These are phyloP conservation scores for Colletotrichum euphorbiae DNA, from an alignment of 2,329 filamentous ascomycete genomes.

Conservation along the genomic window DNA sequence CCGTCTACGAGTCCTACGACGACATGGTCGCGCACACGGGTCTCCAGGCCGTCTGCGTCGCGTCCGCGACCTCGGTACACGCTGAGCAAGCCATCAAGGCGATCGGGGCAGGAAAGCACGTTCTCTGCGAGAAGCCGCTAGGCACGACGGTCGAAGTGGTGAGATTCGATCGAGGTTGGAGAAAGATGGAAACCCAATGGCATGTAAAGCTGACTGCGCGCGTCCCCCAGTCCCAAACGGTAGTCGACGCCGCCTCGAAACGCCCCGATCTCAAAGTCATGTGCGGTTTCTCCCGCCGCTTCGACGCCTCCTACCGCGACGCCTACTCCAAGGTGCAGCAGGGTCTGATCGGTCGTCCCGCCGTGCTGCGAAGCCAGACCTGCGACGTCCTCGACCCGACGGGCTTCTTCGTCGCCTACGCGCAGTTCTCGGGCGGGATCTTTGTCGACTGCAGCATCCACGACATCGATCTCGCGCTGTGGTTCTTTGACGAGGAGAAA, in stretches of 20 bases:
- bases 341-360: slow-evolving; percentile 69
- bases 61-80: slow-evolving; percentile 63
- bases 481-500: slow-evolving; percentile 49
- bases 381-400: slow-evolving; percentile 74
- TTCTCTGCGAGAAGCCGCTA: slow-evolving; percentile 70
- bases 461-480: slow-evolving; percentile 63
- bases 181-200: too few species aligned
- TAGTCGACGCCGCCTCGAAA: slow-evolving; percentile 66
- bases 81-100: slow-evolving; percentile 68
- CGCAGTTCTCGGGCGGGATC: slow-evolving; percentile 73
- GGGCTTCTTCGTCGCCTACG: slow-evolving; percentile 77
- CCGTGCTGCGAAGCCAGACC: slow-evolving; percentile 73
- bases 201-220: neutral
- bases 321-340: slow-evolving; percentile 63
- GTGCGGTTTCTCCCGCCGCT: slow-evolving; percentile 56
- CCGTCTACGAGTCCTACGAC: slow-evolving; percentile 57
- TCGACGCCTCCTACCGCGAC: slow-evolving; percentile 74
- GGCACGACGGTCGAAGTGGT: slow-evolving; percentile 70
- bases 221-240: slow-evolving; percentile 63
- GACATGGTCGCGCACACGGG: slow-evolving; percentile 57
- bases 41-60: slow-evolving; percentile 55
- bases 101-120: slow-evolving; percentile 65
- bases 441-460: slow-evolving; percentile 79
- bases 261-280: slow-evolving; percentile 73
- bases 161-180: slow-evolving; percentile 41